These are phyloP conservation scores for Leccinum boreale DNA, from an alignment of 768 basidiomycete species.

Conservation along the genomic window DNA sequence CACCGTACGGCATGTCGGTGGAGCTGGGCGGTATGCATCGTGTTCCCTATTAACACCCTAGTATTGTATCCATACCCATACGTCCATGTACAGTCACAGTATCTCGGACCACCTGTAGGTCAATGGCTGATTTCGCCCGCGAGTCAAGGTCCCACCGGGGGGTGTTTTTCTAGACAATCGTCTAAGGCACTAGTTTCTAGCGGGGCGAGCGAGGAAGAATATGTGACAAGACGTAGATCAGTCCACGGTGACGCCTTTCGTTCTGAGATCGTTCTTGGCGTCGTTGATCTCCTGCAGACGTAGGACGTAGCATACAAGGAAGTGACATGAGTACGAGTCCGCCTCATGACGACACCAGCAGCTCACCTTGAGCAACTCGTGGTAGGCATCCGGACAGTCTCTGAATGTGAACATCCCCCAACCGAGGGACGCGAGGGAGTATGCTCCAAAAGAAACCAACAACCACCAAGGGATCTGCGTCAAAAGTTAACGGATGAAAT, in stretches of 20 bases:
- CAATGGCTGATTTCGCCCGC: background rate
- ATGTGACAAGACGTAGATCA: constrained; percentile 13
- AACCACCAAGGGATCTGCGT: constrained; percentile 78
- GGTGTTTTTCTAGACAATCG: background rate
- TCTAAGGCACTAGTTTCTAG: no score
- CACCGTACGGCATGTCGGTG: no score
- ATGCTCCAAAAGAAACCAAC: constrained; percentile 75
- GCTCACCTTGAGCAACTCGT: constrained; percentile 56
- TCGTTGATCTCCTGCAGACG: constrained; percentile 53
- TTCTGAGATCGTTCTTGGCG: constrained; percentile 56
- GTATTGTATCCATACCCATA: no score
- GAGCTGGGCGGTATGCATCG: no score
- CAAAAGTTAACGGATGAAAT: constrained; percentile 22
- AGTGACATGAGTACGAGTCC: background rate
- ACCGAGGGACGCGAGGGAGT: constrained; percentile 73
- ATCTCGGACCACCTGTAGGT: background rate
- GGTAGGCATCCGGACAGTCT: constrained; percentile 79
- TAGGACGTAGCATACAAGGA: background rate
- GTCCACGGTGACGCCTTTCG: constrained; percentile 61
- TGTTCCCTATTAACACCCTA: no score
- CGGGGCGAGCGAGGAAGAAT: background rate
- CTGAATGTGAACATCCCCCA: constrained; percentile 69
- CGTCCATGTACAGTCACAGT: no score
- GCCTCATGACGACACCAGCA: background rate
- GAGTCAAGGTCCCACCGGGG: background rate